phyloP scores from a whole-genome alignment of 345 rosid species.

The Syzygium jambos region DNA sequence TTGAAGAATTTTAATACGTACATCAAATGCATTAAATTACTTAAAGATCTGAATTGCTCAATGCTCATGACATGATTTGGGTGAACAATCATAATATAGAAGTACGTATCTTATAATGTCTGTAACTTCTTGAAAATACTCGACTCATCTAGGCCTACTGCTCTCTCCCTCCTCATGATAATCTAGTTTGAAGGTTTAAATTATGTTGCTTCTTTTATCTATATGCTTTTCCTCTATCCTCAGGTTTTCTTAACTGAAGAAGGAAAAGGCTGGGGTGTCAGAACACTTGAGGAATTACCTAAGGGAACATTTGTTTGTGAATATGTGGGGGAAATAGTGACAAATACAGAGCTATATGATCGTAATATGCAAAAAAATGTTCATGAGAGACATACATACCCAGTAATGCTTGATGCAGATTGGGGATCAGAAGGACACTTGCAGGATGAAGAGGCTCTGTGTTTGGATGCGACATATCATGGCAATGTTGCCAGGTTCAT shows the following conservation, averaged over 20 bases:
- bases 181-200: background rate
- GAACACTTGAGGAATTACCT: constrained; percentile 52
- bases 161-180: background rate
- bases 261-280: constrained; percentile 88
- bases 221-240: background rate
- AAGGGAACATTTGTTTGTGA: constrained; percentile 88
- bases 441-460: constrained; percentile 64
- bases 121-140: background rate
- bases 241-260: constrained; percentile 61
- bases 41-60: background rate
- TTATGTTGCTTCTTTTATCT: background rate
- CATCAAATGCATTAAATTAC: background rate
- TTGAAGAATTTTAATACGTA: background rate
- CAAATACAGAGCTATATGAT: constrained; percentile 49
- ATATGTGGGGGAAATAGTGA: constrained; percentile 77
- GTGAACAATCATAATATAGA: background rate
- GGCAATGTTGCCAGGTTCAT: constrained; percentile 90
- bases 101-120: background rate
- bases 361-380: constrained; percentile 26
- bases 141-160: background rate
- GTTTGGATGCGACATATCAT: constrained; percentile 62
- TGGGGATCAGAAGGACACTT: constrained; percentile 56
- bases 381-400: constrained; percentile 34
- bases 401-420: constrained; percentile 69
- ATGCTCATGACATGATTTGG: background rate